Percentiles rank a stretch among this genome's conserved stretches.
Conservation (phyloP, 805 yeast species). For the Ogataea nitratoaversa region DNA sequence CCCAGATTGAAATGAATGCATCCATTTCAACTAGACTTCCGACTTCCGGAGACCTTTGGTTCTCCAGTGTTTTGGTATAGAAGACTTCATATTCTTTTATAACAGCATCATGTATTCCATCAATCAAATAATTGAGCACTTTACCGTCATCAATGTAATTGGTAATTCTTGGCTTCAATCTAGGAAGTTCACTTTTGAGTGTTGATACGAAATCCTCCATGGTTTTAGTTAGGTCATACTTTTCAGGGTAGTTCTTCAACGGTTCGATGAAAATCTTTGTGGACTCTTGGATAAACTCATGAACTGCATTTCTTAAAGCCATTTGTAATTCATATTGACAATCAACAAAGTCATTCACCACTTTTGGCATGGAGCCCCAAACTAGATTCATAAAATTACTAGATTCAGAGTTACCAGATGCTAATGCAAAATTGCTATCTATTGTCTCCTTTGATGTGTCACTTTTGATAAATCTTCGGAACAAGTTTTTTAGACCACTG, state of each 20-base stretch:
- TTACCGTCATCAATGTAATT: conserved; percentile 54
- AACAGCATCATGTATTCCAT: conserved; percentile 62
- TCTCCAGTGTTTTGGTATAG: conserved; percentile 31
- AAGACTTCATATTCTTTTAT: conserved; percentile 54
- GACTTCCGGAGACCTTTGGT: conserved; percentile 27
- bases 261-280: conserved; percentile 47
- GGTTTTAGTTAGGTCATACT: conserved; percentile 9
- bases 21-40: conserved; percentile 63
- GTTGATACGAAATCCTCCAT: conserved; percentile 41
- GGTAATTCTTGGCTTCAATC: conserved; percentile 46
- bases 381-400: conserved; percentile 20
- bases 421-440: conserved; percentile 18
- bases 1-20: conserved; percentile 40
- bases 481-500: conserved; percentile 58
- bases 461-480: conserved; percentile 31
- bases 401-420: conserved; percentile 6
- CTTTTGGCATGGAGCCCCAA: conserved; percentile 68
- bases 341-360: conserved; percentile 78
- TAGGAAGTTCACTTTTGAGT: conserved; percentile 52
- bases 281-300: conserved; percentile 60
- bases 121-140: conserved; percentile 49
- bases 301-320: conserved; percentile 68
- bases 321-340: conserved; percentile 66
- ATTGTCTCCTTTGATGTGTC: conserved; percentile 17
- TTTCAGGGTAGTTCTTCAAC: conserved; percentile 23